Evolutionary conservation across 73 alveolate species (phyloP).

Genomic region (Paramecium caudatum): DNA sequence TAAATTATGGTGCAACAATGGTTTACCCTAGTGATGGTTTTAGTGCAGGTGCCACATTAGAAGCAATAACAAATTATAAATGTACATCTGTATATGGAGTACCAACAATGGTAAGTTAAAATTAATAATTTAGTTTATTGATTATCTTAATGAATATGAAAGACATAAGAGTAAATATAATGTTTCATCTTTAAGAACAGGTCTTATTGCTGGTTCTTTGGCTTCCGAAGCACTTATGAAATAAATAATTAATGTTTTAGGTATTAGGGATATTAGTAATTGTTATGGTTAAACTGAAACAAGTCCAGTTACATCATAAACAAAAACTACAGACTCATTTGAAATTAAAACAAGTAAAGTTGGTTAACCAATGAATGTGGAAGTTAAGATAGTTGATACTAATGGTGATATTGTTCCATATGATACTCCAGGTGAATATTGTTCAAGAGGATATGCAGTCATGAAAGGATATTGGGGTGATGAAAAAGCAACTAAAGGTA

Average conservation of each 20-base stretch:
- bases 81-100: slow-evolving; percentile 87
- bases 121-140: slow-evolving; percentile 76
- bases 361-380: slow-evolving; percentile 79
- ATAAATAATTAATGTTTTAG: slow-evolving; percentile 44
- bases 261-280: slow-evolving; percentile 46
- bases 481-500: slow-evolving; percentile 79
- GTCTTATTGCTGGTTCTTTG: slow-evolving; percentile 87
- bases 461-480: slow-evolving; percentile 91
- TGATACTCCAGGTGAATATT: slow-evolving; percentile 83
- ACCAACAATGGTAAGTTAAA: slow-evolving; percentile 82
- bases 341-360: slow-evolving; percentile 76
- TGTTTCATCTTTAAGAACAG: slow-evolving; percentile 79
- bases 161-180: slow-evolving; percentile 55
- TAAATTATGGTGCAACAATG: slow-evolving; percentile 84
- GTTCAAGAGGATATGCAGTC: slow-evolving; percentile 87
- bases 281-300: slow-evolving; percentile 76
- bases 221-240: slow-evolving; percentile 80
- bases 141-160: slow-evolving; percentile 78
- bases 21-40: slow-evolving; percentile 88
- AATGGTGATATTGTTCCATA: slow-evolving; percentile 63
- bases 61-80: slow-evolving; percentile 78
- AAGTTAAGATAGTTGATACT: slow-evolving; percentile 78
- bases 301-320: slow-evolving; percentile 61
- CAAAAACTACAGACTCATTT: slow-evolving; percentile 62
- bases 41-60: slow-evolving; percentile 79